Evolutionary conservation across 768 basidiomycete species (phyloP).

Genomic region (Rhizopogon roseolus): DNA sequence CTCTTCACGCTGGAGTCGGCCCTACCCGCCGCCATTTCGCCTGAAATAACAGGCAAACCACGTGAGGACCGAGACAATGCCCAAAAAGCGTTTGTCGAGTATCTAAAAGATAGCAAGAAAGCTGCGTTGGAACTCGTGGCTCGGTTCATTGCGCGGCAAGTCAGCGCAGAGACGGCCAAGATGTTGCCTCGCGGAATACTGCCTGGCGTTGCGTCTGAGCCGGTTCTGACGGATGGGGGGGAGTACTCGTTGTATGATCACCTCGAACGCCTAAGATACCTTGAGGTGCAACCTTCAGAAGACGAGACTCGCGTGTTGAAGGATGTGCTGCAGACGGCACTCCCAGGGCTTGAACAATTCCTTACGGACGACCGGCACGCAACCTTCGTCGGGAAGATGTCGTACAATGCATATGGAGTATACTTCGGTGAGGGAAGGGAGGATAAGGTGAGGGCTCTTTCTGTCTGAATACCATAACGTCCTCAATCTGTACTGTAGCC

Average conservation of each 20-base stretch:
- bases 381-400: slow-evolving; percentile 61
- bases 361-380: slow-evolving; percentile 60
- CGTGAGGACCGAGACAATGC: slow-evolving; percentile 48
- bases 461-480: background rate
- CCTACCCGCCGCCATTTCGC: slow-evolving; percentile 41
- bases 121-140: slow-evolving; percentile 56
- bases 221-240: slow-evolving; percentile 33
- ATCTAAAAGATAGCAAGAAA: slow-evolving; percentile 44
- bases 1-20: slow-evolving; percentile 67
- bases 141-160: slow-evolving; percentile 69
- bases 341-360: slow-evolving; percentile 72
- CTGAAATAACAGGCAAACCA: slow-evolving; percentile 25
- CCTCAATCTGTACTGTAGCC: slow-evolving; percentile 37
- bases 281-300: slow-evolving; percentile 46
- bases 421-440: slow-evolving; percentile 60
- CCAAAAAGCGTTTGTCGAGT: slow-evolving; percentile 54
- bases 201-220: slow-evolving; percentile 14
- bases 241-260: slow-evolving; percentile 73
- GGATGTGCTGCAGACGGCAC: slow-evolving; percentile 50
- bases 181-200: slow-evolving; percentile 29
- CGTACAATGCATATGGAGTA: slow-evolving; percentile 76
- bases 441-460: slow-evolving; percentile 50
- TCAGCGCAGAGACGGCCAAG: slow-evolving; percentile 60
- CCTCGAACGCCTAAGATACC: slow-evolving; percentile 66
- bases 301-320: slow-evolving; percentile 49